Evolutionary conservation across 164 flowering plant species (phyloP).

Genomic region (Chimonanthus salicifolius): DNA sequence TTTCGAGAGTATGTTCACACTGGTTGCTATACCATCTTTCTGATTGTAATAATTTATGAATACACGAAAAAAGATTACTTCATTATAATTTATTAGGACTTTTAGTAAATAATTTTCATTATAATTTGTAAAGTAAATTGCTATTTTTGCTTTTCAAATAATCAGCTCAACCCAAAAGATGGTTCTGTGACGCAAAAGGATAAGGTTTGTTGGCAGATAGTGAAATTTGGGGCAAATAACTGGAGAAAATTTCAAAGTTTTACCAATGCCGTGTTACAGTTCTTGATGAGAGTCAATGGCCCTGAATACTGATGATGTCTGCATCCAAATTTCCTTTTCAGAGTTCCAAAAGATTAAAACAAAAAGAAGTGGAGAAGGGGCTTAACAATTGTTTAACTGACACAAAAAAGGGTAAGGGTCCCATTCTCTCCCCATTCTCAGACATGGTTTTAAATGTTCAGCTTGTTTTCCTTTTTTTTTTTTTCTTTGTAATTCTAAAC

Average conservation of each 20-base stretch:
- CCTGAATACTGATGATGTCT: background rate
- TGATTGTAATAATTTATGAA: background rate
- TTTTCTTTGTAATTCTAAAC: background rate
- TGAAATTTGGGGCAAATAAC: background rate
- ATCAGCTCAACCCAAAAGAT: constrained; percentile 6
- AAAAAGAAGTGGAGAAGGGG: background rate
- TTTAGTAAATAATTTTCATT: background rate
- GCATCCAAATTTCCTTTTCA: background rate
- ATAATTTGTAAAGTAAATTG: too few species aligned
- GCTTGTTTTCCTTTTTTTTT: background rate
- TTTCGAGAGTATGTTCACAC: background rate
- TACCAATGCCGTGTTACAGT: background rate
- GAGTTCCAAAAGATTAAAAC: constrained; percentile 4
- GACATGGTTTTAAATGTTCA: background rate
- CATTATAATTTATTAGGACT: background rate
- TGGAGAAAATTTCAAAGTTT: too few species aligned
- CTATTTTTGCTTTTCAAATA: background rate
- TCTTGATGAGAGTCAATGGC: background rate
- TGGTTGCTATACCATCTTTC: background rate
- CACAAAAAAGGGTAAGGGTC: background rate
- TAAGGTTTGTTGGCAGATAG: background rate
- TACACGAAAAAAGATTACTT: background rate
- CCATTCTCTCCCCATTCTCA: background rate
- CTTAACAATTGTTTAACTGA: background rate
- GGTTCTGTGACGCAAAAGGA: background rate